A percentile compares a stretch with the other conserved stretches of the same genome.
These are phyloP conservation scores for Trichoderma polysporum DNA, from an alignment of 2,329 filamentous ascomycete genomes.

Conservation along the genomic window DNA sequence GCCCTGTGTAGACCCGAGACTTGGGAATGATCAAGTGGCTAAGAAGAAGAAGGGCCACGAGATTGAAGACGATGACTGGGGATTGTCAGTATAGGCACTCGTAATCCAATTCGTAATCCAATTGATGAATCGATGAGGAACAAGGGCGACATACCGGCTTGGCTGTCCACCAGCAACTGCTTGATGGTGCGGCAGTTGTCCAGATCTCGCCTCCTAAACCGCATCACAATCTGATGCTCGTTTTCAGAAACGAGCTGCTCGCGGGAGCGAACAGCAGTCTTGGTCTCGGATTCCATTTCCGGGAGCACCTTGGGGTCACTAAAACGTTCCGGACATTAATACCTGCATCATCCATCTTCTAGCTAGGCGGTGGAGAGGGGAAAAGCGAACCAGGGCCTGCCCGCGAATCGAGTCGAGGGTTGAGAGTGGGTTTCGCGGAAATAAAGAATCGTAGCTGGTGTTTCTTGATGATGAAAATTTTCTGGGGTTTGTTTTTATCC, in stretches of 20 bases:
- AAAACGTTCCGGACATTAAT: neutral
- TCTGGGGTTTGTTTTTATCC: neutral
- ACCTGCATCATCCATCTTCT: neutral
- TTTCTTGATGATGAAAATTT: neutral
- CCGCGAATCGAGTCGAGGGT: neutral
- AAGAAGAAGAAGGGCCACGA: conserved; percentile 76
- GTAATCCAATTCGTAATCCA: neutral
- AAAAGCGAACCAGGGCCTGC: neutral
- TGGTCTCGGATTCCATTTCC: neutral
- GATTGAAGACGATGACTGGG: conserved; percentile 56
- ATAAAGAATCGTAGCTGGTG: neutral
- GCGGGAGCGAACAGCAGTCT: neutral
- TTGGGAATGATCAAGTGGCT: conserved; percentile 80
- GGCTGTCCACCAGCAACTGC: conserved; percentile 1
- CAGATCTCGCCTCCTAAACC: neutral
- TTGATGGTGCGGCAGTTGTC: neutral
- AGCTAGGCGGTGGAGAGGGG: too few relatives aligned
- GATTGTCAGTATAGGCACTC: neutral
- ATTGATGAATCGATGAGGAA: neutral
- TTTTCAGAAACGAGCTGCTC: neutral
- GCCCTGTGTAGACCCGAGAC: conserved; percentile 71
- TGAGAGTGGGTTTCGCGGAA: neutral
- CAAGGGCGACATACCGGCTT: neutral
- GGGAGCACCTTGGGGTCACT: neutral
- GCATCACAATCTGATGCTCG: neutral